Percentiles rank a stretch among this genome's conserved stretches.
Conservation (phyloP, 768 basidiomycete species). For the Hygrophoropsis aurantiaca region DNA sequence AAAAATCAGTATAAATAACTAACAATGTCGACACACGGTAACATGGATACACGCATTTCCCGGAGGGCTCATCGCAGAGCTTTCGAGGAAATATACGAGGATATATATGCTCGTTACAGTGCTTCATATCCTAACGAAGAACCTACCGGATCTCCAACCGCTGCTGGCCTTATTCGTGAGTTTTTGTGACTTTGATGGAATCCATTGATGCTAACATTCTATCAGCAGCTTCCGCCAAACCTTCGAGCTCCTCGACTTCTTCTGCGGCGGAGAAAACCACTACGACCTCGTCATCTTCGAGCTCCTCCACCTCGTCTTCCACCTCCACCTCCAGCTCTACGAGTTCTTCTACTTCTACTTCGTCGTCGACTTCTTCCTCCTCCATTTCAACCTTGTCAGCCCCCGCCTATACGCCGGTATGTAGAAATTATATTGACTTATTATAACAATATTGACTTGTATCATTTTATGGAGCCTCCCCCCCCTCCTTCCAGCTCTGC, state of each 20-base stretch:
- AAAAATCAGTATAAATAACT: background rate
- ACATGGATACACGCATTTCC: constrained; percentile 14
- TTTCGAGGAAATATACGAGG: background rate
- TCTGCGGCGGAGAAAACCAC: constrained; percentile 15
- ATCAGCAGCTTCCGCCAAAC: background rate
- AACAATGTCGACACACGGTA: constrained; percentile 7
- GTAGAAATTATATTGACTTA: background rate
- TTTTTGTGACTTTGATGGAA: too few species aligned
- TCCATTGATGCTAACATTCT: background rate
- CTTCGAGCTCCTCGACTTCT: background rate
- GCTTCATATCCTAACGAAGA: background rate
- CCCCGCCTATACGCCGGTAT: constrained; percentile 2
- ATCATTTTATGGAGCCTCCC: background rate
- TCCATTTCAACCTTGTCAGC: constrained; percentile 5
- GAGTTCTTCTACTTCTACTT: constrained; percentile 1
- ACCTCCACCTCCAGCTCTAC: background rate
- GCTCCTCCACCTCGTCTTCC: constrained; percentile 13
- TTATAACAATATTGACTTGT: background rate
- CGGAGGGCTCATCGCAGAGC: constrained; percentile 6
- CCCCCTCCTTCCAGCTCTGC: background rate
- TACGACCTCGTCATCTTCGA: constrained; percentile 8
- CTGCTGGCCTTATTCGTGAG: background rate
- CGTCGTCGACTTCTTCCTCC: constrained; percentile 8
- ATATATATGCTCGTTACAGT: constrained; percentile 10
- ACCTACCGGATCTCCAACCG: background rate